Percentiles rank a stretch among this genome's conserved stretches.
Conservation (phyloP, 192 early-diverging fungal genomes). For the Pilobolus umbonatus region DNA sequence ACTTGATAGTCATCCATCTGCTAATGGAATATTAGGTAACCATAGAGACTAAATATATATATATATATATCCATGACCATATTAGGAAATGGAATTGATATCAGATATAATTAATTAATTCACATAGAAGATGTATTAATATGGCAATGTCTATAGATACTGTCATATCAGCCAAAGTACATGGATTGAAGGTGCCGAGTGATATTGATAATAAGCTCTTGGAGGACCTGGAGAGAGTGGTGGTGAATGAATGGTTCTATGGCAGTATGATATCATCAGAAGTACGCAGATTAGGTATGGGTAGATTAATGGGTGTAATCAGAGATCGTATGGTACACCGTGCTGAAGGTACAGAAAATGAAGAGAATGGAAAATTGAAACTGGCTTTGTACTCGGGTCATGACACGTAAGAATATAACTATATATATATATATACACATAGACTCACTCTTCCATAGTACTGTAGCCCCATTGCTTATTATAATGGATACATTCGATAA, state of each 20-base stretch:
- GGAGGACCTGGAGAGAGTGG: constrained; percentile 21
- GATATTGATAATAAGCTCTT: constrained; percentile 26
- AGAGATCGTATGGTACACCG: constrained; percentile 29
- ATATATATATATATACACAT: not conserved
- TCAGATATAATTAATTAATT: not conserved
- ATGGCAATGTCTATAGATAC: no score
- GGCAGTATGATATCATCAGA: constrained; percentile 22
- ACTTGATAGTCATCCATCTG: constrained; percentile 33
- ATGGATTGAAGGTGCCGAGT: constrained; percentile 26
- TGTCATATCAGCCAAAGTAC: constrained; percentile 28
- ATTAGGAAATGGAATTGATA: not conserved
- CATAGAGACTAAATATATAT: no score
- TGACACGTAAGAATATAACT: constrained; percentile 28
- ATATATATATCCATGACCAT: not conserved
- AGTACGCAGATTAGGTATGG: constrained; percentile 31
- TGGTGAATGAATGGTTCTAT: constrained; percentile 36
- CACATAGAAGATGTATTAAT: no score
- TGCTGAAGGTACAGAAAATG: constrained; percentile 21
- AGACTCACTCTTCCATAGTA: constrained; percentile 16
- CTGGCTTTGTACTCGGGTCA: constrained; percentile 38
- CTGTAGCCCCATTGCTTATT: constrained; percentile 31
- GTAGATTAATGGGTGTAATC: constrained; percentile 31
- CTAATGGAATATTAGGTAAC: constrained; percentile 36
- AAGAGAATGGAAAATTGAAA: constrained; percentile 25
- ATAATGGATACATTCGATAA: constrained; percentile 29